Evolutionary conservation across 176 grass and related monocot species (phyloP), one percentile per base, ranked within the genome.

Genomic region (Metroxylon sagu): DNA sequence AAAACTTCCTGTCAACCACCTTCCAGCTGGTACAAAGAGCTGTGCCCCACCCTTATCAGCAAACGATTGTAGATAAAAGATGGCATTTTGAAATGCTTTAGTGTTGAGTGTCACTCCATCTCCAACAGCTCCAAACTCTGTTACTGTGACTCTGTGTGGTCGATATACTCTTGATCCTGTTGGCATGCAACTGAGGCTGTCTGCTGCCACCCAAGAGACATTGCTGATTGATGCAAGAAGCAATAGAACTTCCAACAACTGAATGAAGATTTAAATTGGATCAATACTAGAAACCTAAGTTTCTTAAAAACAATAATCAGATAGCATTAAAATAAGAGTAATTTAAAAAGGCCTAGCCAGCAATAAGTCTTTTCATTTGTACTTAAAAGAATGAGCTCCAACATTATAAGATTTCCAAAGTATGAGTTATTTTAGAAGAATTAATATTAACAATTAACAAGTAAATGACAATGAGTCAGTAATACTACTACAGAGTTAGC

Each of bases 11-110:
- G 93, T 98, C 62, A 98, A 30, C 93, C 93, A 98, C 73, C 77
- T 92, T 60, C 93, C 93, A 29, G 87, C 87, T 49, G 93, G 93
- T 63, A 98, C 93, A 35, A 98, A 98, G 56, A 98, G 79, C 52
- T 92, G 76, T 0, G 93, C 93, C 0, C 93, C 93, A 3, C 93
- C 93, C 66, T 98, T 98, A 77, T 98, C 93, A 0, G 93, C 84
- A 48, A 98, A 98, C 15, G 93, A 98, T 68, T 92, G 85, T 62
- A 98, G 93, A 65, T 98, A 98, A 66, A 92, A 98, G 27, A 98
- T 91, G 2, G 93, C 93, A 71, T 98, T 98, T 72, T 88, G 87
- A 71, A 98, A 98, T 65, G 93, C 84, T 62, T 98, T 98, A 50
- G 93, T 92, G 67, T 98, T 98, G 19, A 88, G 69, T 3, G 93